Evolutionary conservation across 371 early-diverging fungal genomes (phyloP), one percentile per base, ranked within the genome.

Genomic region (Lichtheimia ornata): DNA sequence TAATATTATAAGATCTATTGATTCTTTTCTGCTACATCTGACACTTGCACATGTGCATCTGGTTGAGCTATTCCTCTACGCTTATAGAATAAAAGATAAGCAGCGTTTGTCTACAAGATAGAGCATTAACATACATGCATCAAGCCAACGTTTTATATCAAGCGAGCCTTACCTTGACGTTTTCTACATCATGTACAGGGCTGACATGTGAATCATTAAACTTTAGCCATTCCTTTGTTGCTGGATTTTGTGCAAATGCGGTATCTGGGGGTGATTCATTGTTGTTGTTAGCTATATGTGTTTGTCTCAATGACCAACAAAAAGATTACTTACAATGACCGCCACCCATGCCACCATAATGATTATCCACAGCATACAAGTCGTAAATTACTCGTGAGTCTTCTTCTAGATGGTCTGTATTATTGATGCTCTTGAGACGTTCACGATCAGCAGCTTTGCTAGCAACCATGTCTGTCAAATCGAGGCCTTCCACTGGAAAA

Each of bases 301-400:
- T 11, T 15, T 14, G 6, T 24, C 40, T 17, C 41, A 20, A 28
- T 5, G 2, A 50, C 24, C 7, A 40, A n/a, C n/a, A n/a, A 43
- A 17, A 42, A 20, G 47, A 14, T 1, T 20, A 77, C 86, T 82
- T 85, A 88, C 89, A 96, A 65, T 96, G 97, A 30, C 97, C 97
- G 49, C 96, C 96, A 52, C 95, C 96, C 49, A 95, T 69, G 7
- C 95, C 93, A 28, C 96, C 96, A 79, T 83, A 93, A 64, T 96
- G 96, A 66, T 96, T 95, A 53, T 92, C 93, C 9, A 96, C 91
- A 2, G 90, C 94, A 72, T 84, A 92, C 30, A 97, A 74, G 61
- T 97, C 95, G 66, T 96, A 97, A 1, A 93, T 79, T 1, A 80
- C 69, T 9, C 69, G 55, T 6, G 76, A 66, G 11, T 73, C 66